Conservation (phyloP, 192 early-diverging fungal genomes). For the Lobosporangium transversale region DNA sequence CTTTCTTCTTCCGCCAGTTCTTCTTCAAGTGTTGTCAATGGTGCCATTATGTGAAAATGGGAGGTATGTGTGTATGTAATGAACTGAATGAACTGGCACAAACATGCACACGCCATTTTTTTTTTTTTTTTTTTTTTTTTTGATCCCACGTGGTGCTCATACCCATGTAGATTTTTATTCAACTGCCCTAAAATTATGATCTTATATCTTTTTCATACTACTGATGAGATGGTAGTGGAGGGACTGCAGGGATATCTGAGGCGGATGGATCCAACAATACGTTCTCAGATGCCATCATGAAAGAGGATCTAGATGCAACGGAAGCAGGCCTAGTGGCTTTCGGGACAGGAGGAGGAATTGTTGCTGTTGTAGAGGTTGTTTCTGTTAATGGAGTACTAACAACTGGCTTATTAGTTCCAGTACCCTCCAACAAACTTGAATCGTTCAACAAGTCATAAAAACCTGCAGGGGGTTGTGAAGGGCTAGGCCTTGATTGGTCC, state of each 20-base stretch:
- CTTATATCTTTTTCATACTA: not conserved
- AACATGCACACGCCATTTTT: no score
- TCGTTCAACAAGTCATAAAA: slow-evolving; percentile 39
- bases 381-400: not conserved
- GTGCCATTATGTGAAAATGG: slow-evolving; percentile 4
- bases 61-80: not conserved
- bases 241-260: slow-evolving; percentile 17
- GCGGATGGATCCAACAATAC: slow-evolving; percentile 6
- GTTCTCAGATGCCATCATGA: not conserved
- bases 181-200: no score
- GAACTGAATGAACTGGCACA: not conserved
- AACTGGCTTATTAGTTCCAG: no score
- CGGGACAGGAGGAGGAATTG: slow-evolving; percentile 28
- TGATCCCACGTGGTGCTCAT: no score
- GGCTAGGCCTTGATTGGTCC: no score
- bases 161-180: not conserved
- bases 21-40: slow-evolving; percentile 18
- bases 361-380: not conserved
- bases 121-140: no score
- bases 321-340: slow-evolving; percentile 29
- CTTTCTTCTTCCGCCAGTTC: slow-evolving; percentile 41
- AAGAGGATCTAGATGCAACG: slow-evolving; percentile 11
- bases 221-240: not conserved
- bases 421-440: no score
- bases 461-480: slow-evolving; percentile 16